Evolutionary conservation across 768 basidiomycete species (phyloP).

Genomic region (Leucocoprinus leucothites): DNA sequence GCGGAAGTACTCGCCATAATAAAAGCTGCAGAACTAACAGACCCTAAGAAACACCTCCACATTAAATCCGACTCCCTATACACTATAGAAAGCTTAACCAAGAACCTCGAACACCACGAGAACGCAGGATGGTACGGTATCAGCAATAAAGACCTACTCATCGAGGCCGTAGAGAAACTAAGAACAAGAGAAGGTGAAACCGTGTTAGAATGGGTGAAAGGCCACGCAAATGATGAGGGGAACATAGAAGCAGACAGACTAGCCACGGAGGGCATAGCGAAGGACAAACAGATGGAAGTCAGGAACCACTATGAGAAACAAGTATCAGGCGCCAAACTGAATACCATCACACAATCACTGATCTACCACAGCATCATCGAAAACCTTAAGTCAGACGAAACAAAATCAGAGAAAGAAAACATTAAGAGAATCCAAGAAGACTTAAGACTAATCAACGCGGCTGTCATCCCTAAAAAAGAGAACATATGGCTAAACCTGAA

Average conservation of each 20-base stretch:
- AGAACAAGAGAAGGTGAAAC: background rate
- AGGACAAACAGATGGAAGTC: background rate
- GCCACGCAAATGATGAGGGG: slow-evolving; percentile 15
- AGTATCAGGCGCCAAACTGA: background rate
- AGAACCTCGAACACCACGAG: background rate
- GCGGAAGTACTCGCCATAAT: slow-evolving; percentile 1
- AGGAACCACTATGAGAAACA: background rate
- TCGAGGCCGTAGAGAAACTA: background rate
- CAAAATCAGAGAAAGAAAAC: background rate
- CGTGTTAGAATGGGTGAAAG: background rate
- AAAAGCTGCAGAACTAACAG: background rate
- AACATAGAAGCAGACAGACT: slow-evolving; percentile 25
- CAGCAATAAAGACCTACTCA: background rate
- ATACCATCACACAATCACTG: background rate
- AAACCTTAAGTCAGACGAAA: background rate
- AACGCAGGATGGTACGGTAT: background rate
- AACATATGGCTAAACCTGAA: background rate
- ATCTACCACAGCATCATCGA: background rate
- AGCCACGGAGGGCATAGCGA: slow-evolving; percentile 6
- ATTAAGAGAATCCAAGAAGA: background rate
- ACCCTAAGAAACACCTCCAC: background rate
- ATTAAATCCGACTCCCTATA: slow-evolving; percentile 2
- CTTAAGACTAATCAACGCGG: background rate
- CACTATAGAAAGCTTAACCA: background rate
- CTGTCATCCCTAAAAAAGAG: background rate